Evolutionary conservation across 768 basidiomycete genomes (phyloP).

Genomic region (Cyclocybe cylindracea): DNA sequence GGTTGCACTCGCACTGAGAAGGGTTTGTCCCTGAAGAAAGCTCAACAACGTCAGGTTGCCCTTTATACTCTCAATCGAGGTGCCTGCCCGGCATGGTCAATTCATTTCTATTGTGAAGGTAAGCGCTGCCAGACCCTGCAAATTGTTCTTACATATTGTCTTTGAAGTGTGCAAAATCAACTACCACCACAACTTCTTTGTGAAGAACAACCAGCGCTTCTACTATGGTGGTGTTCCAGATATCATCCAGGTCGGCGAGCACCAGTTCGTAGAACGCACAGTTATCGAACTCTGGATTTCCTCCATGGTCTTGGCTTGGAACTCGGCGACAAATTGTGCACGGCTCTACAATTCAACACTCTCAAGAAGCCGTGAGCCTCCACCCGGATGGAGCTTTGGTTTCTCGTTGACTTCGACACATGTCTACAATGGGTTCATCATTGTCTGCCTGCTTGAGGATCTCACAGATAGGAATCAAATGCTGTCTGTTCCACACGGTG

Average conservation of each 20-base stretch:
- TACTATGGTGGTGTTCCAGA: constrained; percentile 1
- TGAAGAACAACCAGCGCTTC: neutral
- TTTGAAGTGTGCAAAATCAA: constrained; percentile 8
- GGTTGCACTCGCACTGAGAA: neutral
- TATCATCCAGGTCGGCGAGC: constrained; percentile 7
- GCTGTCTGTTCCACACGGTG: constrained; percentile 3
- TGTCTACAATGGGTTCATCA: constrained; percentile 4
- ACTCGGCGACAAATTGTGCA: constrained; percentile 12
- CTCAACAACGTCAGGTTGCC: neutral
- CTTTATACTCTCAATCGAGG: neutral
- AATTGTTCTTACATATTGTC: neutral
- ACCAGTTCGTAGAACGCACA: constrained; percentile 5
- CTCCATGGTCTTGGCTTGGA: constrained; percentile 3
- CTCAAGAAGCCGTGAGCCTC: neutral
- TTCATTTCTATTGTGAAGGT: constrained; percentile 7
- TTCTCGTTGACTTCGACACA: neutral
- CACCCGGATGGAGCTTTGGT: constrained; percentile 3
- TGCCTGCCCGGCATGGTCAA: neutral
- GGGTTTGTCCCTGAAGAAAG: neutral
- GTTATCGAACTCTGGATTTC: constrained; percentile 5
- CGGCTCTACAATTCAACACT: constrained; percentile 7
- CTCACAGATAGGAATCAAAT: neutral
- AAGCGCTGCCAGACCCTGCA: neutral
- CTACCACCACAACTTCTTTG: constrained; percentile 7
- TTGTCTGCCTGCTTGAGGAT: constrained; percentile 9